phyloP scores from a whole-genome alignment of 2,329 filamentous ascomycete genomes.

The Pseudocercospora fuligena region DNA sequence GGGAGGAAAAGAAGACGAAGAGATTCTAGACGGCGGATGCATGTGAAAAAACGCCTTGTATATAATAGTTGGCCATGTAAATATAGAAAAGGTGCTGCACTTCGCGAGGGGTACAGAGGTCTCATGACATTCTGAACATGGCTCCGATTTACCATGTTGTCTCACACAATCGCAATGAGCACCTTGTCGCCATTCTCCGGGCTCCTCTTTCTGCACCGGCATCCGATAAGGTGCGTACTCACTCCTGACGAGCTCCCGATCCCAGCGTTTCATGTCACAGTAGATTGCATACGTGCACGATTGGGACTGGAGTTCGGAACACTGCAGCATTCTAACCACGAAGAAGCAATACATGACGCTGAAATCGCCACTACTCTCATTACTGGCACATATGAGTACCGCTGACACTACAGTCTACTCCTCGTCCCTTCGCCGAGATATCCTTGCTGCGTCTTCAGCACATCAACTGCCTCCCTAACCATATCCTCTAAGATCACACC shows the following conservation, averaged over 20 bases:
- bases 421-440: slow-evolving; percentile 56
- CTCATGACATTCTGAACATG: too few species aligned
- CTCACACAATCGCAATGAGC: neutral
- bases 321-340: neutral
- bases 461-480: slow-evolving; percentile 60
- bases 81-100: neutral
- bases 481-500: slow-evolving; percentile 86
- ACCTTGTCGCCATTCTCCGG: neutral
- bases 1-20: slow-evolving; percentile 14
- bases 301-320: neutral
- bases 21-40: neutral
- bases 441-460: slow-evolving; percentile 65
- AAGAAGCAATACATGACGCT: neutral
- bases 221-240: neutral
- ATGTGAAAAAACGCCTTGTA: neutral
- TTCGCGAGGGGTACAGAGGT: neutral
- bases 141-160: neutral
- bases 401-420: slow-evolving; percentile 50
- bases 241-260: neutral
- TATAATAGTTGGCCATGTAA: neutral
- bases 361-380: neutral
- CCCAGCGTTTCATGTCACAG: neutral
- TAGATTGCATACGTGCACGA: neutral
- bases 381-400: neutral
- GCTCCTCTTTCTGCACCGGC: neutral